These are phyloP conservation scores for Trichosanthes truncata DNA, from an alignment of 306 rosid genomes.

Conservation along the genomic window DNA sequence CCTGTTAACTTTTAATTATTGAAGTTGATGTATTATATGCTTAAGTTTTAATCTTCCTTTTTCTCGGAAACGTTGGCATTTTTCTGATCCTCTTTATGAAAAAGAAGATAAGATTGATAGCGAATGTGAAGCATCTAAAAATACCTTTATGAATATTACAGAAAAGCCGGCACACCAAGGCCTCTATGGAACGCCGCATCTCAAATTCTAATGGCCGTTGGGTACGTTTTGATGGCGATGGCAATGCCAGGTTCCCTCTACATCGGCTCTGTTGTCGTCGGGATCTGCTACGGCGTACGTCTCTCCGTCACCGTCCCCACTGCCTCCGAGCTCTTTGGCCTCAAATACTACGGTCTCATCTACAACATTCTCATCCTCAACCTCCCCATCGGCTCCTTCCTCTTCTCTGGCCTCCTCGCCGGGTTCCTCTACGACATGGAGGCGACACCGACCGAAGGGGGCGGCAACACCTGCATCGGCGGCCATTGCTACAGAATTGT, in stretches of 20 bases:
- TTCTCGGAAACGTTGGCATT: no score
- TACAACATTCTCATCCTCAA: constrained; percentile 84
- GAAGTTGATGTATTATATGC: neutral
- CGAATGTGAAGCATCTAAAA: neutral
- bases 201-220: constrained; percentile 80
- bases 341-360: constrained; percentile 62
- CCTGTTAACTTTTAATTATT: neutral
- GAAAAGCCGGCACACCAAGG: constrained; percentile 64
- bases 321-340: constrained; percentile 82
- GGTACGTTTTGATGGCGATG: constrained; percentile 59
- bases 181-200: constrained; percentile 65
- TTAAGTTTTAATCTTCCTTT: neutral
- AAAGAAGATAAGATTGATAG: neutral
- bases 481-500: constrained; percentile 73
- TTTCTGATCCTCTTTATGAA: neutral
- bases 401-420: constrained; percentile 83
- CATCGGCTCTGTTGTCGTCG: constrained; percentile 63
- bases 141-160: constrained; percentile 1
- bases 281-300: constrained; percentile 73
- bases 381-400: constrained; percentile 88
- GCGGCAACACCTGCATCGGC: constrained; percentile 86
- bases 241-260: constrained; percentile 78
- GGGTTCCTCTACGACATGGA: constrained; percentile 75
- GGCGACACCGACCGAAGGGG: constrained; percentile 53
- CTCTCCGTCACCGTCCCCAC: constrained; percentile 69